These are phyloP conservation scores for Eucalyptus lansdowneana DNA, from an alignment of 345 rosid genomes.

Conservation along the genomic window DNA sequence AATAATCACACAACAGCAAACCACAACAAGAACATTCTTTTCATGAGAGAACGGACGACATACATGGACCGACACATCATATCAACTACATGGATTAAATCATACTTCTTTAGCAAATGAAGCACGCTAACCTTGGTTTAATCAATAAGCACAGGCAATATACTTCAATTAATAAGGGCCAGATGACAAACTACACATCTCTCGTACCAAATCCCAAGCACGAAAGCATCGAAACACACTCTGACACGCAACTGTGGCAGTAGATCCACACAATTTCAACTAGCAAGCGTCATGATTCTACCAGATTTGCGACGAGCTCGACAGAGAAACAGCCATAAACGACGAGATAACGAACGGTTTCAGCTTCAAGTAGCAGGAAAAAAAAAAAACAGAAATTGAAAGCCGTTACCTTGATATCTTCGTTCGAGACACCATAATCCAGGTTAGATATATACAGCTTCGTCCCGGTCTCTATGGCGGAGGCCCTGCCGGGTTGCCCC, in stretches of 20 bases:
- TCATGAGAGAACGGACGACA: not conserved
- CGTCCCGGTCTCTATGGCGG: constrained; percentile 83
- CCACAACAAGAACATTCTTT: not conserved
- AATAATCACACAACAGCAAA: not conserved
- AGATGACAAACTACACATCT: not conserved
- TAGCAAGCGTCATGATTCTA: not conserved
- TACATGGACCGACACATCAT: not conserved
- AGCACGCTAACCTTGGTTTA: not conserved
- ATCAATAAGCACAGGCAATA: not conserved
- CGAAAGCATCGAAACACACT: not conserved
- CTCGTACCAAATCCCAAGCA: not conserved
- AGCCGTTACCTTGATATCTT: constrained; percentile 67
- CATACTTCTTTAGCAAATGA: not conserved
- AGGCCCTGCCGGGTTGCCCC: constrained; percentile 39
- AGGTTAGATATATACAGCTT: constrained; percentile 89
- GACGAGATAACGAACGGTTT: not conserved
- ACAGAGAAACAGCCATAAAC: not conserved
- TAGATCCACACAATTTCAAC: not conserved
- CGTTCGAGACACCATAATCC: constrained; percentile 91
- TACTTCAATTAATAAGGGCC: not conserved
- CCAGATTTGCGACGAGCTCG: not conserved
- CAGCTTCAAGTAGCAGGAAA: not conserved
- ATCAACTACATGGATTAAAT: not conserved
- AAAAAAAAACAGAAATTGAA: not conserved
- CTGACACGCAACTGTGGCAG: not conserved